Evolutionary conservation across 2,329 filamentous ascomycete genomes (phyloP).

Genomic region (Venturia effusa): DNA sequence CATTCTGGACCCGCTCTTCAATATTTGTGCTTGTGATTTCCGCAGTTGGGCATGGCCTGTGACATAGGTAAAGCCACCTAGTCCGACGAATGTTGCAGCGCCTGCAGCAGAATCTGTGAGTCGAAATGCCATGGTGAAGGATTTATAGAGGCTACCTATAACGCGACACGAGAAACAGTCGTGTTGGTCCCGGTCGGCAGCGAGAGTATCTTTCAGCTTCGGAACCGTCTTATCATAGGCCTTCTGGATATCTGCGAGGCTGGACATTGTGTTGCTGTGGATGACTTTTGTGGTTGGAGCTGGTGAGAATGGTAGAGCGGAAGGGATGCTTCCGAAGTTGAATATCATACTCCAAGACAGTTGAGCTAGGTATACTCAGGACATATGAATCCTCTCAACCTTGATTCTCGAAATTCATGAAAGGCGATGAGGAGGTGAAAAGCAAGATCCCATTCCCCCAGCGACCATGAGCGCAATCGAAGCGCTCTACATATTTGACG

Average conservation of each 20-base stretch:
- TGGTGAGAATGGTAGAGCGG: background rate
- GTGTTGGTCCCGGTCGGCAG: conserved; percentile 31
- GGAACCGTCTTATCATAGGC: conserved; percentile 5
- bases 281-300: background rate
- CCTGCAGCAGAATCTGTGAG: conserved; percentile 36
- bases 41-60: conserved; percentile 64
- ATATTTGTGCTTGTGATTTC: conserved; percentile 51
- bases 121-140: background rate
- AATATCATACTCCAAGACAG: no score
- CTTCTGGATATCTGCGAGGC: conserved; percentile 6
- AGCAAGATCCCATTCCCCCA: background rate
- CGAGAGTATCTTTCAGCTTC: conserved; percentile 38
- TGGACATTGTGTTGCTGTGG: background rate
- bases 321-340: conserved; percentile 13
- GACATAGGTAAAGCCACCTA: conserved; percentile 70
- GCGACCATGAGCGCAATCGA: conserved; percentile 61
- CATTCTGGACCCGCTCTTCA: conserved; percentile 59
- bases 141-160: conserved; percentile 42
- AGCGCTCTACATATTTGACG: conserved; percentile 94
- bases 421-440: background rate
- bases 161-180: conserved; percentile 63
- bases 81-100: conserved; percentile 61
- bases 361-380: no score
- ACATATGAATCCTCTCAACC: background rate
- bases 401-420: background rate